These are phyloP conservation scores for Candida neerlandica DNA, from an alignment of 1,139 yeast species.

Conservation along the genomic window DNA sequence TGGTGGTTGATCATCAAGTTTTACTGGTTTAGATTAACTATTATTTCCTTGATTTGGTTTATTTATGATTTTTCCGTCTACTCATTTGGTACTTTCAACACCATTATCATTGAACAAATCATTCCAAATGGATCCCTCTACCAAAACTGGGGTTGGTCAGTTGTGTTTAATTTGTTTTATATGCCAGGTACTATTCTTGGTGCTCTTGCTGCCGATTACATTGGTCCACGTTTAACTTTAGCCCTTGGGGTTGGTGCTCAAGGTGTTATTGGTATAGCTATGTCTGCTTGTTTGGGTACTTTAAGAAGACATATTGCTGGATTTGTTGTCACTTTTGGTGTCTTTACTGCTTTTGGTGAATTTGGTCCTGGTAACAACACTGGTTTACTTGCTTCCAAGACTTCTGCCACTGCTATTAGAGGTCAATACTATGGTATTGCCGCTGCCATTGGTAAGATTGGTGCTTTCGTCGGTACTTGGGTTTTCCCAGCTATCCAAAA, in stretches of 20 bases:
- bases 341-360: conserved; percentile 85
- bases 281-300: conserved; percentile 70
- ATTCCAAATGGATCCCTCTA: conserved; percentile 54
- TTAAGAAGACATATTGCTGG: conserved; percentile 69
- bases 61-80: conserved; percentile 86
- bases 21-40: conserved; percentile 77
- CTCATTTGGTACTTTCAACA: conserved; percentile 83
- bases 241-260: conserved; percentile 70
- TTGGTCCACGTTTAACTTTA: conserved; percentile 85
- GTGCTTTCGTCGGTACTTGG: conserved; percentile 90
- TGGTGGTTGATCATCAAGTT: conserved; percentile 69
- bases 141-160: conserved; percentile 89
- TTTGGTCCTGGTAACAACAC: conserved; percentile 94
- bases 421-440: conserved; percentile 91
- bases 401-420: conserved; percentile 83
- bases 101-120: conserved; percentile 61
- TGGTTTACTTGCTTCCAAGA: conserved; percentile 85
- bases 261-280: conserved; percentile 79
- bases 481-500: conserved; percentile 76
- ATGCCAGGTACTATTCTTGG: conserved; percentile 89
- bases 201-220: conserved; percentile 76
- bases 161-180: conserved; percentile 83
- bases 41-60: conserved; percentile 85
- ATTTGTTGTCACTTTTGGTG: conserved; percentile 83
- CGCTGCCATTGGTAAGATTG: conserved; percentile 88